Evolutionary conservation across 805 yeast species (phyloP).

Genomic region (Saccharomycopsis oosterbeekiorum): DNA sequence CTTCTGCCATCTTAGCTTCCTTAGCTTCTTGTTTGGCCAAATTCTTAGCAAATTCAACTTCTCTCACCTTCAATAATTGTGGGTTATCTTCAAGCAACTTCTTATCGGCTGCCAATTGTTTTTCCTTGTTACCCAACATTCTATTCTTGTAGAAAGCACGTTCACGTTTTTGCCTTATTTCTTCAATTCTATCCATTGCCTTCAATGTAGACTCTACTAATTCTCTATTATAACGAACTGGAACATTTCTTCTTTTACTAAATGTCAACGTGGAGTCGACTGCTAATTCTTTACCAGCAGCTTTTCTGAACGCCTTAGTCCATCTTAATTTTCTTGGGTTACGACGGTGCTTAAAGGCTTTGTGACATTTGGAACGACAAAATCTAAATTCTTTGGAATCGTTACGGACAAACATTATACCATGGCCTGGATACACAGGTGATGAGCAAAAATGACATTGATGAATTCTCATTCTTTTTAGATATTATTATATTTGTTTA

Average conservation of each 20-base stretch:
- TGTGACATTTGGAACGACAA: constrained; percentile 97
- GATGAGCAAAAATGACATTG: constrained; percentile 96
- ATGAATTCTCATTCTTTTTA: constrained; percentile 59
- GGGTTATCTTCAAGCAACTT: constrained; percentile 85
- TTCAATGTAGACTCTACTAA: constrained; percentile 86
- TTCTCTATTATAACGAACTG: constrained; percentile 95
- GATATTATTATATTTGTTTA: neutral
- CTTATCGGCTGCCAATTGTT: constrained; percentile 74
- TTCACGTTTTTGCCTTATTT: constrained; percentile 92
- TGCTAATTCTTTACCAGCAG: constrained; percentile 97
- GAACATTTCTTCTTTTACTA: constrained; percentile 95
- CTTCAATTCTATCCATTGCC: constrained; percentile 94
- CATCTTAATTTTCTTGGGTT: constrained; percentile 96
- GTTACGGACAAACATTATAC: constrained; percentile 95
- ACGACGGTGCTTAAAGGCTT: constrained; percentile 94
- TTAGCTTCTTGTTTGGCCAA: constrained; percentile 61
- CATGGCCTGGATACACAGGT: constrained; percentile 91
- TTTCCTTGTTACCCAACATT: constrained; percentile 95
- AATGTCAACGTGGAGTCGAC: constrained; percentile 94
- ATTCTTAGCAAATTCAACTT: constrained; percentile 74
- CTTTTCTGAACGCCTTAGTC: constrained; percentile 98
- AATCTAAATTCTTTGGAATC: constrained; percentile 97
- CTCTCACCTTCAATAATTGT: constrained; percentile 84
- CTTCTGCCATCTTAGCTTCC: constrained; percentile 38
- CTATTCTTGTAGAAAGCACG: constrained; percentile 98